Base-by-base conservation (phyloP, 164 flowering plant genomes). In the Pachysandra terminalis region DNA sequence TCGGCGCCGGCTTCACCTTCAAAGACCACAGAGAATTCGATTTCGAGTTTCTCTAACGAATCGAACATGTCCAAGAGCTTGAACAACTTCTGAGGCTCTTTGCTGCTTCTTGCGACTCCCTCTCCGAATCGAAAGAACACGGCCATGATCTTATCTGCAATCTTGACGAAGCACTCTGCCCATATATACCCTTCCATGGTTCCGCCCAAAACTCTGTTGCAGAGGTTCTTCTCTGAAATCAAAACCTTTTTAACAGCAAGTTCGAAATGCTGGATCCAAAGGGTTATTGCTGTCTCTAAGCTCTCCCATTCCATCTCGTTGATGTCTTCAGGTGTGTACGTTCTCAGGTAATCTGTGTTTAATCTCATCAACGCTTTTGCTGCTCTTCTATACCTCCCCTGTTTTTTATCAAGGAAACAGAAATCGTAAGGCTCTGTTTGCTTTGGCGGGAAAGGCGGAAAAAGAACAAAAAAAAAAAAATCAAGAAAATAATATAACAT, bases 91-190 rank as follows among this genome's bases (percentile, higher is more conserved):
- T 89, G 91, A 0, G 95, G 90, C 74, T 85, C 94, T 62, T 84
- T 89, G 69, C 49, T 81, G 78, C 91, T 87, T 55, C 95, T 75
- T 1, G 91, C 81, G 0, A 87, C 86, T 9, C 91, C 95, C 65
- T 89, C 95, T 0, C 90, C 90, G 49, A 89, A 89, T 28, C 95
- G 79, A 56, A 89, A 87, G 82, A 89, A 89, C 26, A 87, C 95
- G 0, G 91, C 90, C 87, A 87, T 85, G 78, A 89, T 81, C 66
- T 87, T 89, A 72, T 89, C 95, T 0, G 95, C 79, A 9, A 83
- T 85, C 66, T 87, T 89, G 16, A 76, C 76, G 56, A 89, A 89
- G 73, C 95, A 89, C 64, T 87, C 95, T 0, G 76, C 73, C 91
- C 91, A 89, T 4, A 87, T 72, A 5, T 60, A 28, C 14, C 86